A percentile compares a stretch with the other conserved stretches of the same genome.
Conservation (phyloP, 495 filamentous ascomycete species). For the Apiosordaria backusii region DNA sequence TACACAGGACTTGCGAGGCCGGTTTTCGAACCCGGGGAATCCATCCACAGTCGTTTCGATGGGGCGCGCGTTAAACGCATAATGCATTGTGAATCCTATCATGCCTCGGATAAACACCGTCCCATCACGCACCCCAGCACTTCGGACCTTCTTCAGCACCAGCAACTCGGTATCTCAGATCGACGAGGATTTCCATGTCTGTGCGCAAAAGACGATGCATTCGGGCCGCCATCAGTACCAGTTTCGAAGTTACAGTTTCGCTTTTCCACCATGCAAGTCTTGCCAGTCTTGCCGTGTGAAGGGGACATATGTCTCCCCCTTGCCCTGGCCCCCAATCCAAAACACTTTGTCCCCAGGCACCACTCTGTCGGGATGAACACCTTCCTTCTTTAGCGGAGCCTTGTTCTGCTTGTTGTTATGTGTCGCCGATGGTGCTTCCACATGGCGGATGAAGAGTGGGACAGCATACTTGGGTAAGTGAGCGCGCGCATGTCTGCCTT, state of each 20-base stretch:
- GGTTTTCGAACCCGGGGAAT: neutral
- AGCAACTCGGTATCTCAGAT: neutral
- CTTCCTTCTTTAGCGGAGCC: conserved; percentile 65
- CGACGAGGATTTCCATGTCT: neutral
- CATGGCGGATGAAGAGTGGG: conserved; percentile 67
- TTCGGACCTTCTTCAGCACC: too few relatives aligned
- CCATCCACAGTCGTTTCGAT: neutral
- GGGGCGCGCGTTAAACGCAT: neutral
- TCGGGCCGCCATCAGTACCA: too few relatives aligned
- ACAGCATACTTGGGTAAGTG: conserved; percentile 72
- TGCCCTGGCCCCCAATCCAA: conserved; percentile 53
- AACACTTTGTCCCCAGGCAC: conserved; percentile 47
- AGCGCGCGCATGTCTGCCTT: conserved; percentile 46
- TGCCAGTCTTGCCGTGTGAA: conserved; percentile 60
- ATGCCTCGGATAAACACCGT: neutral
- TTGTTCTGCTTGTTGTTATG: conserved; percentile 89
- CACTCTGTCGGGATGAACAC: conserved; percentile 62
- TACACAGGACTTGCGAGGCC: neutral
- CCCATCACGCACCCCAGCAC: neutral
- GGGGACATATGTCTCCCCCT: conserved; percentile 49
- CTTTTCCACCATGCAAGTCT: conserved; percentile 45
- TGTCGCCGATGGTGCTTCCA: conserved; percentile 56
- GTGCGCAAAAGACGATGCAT: too few relatives aligned
- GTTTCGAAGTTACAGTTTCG: conserved; percentile 46
- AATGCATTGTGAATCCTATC: neutral